Base-by-base conservation (phyloP, 2,329 filamentous ascomycete genomes). In the Apiospora rasikravindrae region DNA sequence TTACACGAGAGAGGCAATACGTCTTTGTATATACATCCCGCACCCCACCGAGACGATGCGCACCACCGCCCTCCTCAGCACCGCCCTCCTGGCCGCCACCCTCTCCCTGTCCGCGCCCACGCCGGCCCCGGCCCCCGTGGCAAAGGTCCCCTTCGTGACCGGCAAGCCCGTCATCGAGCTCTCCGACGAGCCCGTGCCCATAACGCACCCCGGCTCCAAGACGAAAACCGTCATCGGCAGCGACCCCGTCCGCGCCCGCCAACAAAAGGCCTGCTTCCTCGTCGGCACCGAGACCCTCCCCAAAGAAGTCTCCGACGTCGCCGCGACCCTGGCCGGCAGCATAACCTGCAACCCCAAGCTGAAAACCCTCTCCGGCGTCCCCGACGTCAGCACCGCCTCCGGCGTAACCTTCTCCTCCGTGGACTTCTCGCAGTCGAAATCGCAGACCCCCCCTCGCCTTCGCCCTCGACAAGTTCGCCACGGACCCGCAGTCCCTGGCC, bases 391-490 rank as follows among this genome's bases (percentile, higher is more conserved):
- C 4, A 86, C 87, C 1, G 33, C 29, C 8, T n/a, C 29, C 33
- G 57, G 78, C 73, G 80, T 85, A 5, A 83, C 83, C 33, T 91
- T 88, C 80, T 89, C 86, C 7, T 77, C 80, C 66, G 83, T 91
- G 81, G 86, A 90, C 84, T 91, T 91, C 79, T 83, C 84, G 76
- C 77, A 82, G 69, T 87, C 87, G 13, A 40, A 37, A 22, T 76
- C 76, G 13, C 82, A 84, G 71, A 82, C 84, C 0, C 85, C 85
- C 88, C 0, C 83, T 91, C 2, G 79, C 83, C 40, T 91, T 91
- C 76, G 85, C 89, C 2, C 85, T 91, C 2, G 76, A 80, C 66
- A 80, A 81, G 67, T 91, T 91, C 78, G 84, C 85, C 14, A 89
- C 89, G 19, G 82, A 83, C 0, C 57, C 57, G 33, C 77, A 81